These are phyloP conservation scores for Aureobasidium mangrovei DNA, from an alignment of 2,329 filamentous ascomycete species.

Conservation along the genomic window DNA sequence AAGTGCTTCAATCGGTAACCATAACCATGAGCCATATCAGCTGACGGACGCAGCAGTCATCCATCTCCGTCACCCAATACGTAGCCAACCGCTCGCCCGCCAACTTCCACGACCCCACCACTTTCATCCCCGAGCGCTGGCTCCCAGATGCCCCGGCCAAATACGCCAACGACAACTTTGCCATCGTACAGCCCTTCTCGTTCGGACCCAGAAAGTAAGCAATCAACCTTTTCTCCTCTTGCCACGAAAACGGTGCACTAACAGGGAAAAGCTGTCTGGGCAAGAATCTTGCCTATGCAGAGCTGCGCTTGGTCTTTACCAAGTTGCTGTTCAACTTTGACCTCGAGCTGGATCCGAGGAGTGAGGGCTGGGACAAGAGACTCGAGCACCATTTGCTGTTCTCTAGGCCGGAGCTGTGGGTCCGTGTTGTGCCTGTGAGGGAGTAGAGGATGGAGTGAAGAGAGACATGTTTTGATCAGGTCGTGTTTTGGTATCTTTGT, in stretches of 20 bases:
- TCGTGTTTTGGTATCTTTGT: too few species aligned
- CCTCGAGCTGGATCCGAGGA: constrained; percentile 23
- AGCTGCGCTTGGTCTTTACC: constrained; percentile 32
- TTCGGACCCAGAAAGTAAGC: constrained; percentile 26
- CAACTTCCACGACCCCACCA: constrained; percentile 24
- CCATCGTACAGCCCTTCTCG: constrained; percentile 25
- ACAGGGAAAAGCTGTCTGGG: constrained; percentile 15
- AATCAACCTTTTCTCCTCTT: too few species aligned
- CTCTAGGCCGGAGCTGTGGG: constrained; percentile 20
- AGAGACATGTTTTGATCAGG: too few species aligned
- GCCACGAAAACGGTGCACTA: not conserved
- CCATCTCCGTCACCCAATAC: constrained; percentile 16
- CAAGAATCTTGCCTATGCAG: constrained; percentile 28
- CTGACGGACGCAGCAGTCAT: constrained; percentile 5
- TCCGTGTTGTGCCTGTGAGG: constrained; percentile 15
- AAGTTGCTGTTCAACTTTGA: constrained; percentile 35
- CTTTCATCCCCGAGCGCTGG: constrained; percentile 33
- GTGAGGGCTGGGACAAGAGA: constrained; percentile 19
- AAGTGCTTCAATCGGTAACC: not conserved
- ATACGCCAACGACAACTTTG: constrained; percentile 23
- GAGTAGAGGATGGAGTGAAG: too few species aligned
- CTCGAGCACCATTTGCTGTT: constrained; percentile 13
- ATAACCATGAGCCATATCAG: too few species aligned
- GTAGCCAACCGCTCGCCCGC: constrained; percentile 20
- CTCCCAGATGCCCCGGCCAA: constrained; percentile 21